Evolutionary conservation across 2,329 filamentous ascomycete genomes (phyloP).

Genomic region (Sarocladium oryzae): DNA sequence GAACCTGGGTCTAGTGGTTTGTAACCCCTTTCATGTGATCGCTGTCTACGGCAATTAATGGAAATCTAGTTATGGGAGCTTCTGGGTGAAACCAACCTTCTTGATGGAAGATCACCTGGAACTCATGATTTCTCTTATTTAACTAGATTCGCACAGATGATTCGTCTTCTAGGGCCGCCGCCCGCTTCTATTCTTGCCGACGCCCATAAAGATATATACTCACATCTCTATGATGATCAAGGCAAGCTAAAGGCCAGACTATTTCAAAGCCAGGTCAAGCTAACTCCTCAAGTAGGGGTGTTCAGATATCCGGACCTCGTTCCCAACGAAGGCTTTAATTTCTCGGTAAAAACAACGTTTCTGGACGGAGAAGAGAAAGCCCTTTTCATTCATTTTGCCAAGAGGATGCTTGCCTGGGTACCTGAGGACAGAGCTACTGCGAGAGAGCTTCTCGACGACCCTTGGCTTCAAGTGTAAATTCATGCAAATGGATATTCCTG

Average conservation of each 20-base stretch:
- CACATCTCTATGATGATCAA: slow-evolving; percentile 17
- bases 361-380: slow-evolving; percentile 17
- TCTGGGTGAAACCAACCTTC: slow-evolving; percentile 21
- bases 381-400: slow-evolving; percentile 22
- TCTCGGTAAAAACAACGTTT: slow-evolving; percentile 16
- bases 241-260: slow-evolving; percentile 10
- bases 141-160: slow-evolving; percentile 22
- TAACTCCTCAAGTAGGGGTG: slow-evolving; percentile 11
- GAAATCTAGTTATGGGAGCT: slow-evolving; percentile 20
- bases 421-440: slow-evolving; percentile 23
- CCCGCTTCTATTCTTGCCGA: slow-evolving; percentile 18
- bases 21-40: background rate
- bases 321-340: slow-evolving; percentile 15
- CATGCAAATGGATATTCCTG: background rate
- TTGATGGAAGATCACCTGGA: slow-evolving; percentile 16
- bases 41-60: slow-evolving; percentile 8
- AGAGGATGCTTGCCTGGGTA: slow-evolving; percentile 23
- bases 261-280: slow-evolving; percentile 8
- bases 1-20: slow-evolving; percentile 24
- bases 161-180: slow-evolving; percentile 22
- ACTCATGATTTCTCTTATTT: slow-evolving; percentile 18
- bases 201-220: slow-evolving; percentile 15
- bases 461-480: slow-evolving; percentile 19
- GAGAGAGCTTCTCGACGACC: slow-evolving; percentile 22
- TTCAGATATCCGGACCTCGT: slow-evolving; percentile 17